Conservation (phyloP, 2,329 filamentous ascomycete species). For the Phoma sp. region DNA sequence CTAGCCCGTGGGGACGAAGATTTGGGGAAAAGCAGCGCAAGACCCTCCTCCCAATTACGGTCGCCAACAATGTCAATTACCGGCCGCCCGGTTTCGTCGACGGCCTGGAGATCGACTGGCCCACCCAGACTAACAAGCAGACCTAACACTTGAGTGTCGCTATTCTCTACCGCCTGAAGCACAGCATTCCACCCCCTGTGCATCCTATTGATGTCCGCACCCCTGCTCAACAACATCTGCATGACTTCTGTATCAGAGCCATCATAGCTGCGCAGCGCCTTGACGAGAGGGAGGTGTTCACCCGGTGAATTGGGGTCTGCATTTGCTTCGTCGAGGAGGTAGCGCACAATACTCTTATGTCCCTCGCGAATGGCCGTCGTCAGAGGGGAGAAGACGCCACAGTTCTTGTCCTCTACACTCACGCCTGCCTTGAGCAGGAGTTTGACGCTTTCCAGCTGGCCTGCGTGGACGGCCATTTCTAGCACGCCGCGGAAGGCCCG, state of each 20-base stretch:
- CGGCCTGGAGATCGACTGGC: slow-evolving; percentile 33
- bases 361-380: slow-evolving; percentile 71
- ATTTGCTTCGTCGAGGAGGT: slow-evolving; percentile 65
- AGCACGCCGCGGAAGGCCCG: slow-evolving; percentile 69
- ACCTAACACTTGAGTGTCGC: slow-evolving; percentile 36
- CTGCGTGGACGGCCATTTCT: slow-evolving; percentile 70
- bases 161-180: slow-evolving; percentile 43
- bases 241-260: slow-evolving; percentile 68
- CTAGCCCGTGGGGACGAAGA: neutral
- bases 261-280: slow-evolving; percentile 66
- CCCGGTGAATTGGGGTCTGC: slow-evolving; percentile 71
- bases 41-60: slow-evolving; percentile 43
- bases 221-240: slow-evolving; percentile 66
- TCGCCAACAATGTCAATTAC: slow-evolving; percentile 43
- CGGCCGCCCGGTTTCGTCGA: slow-evolving; percentile 33
- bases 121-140: slow-evolving; percentile 41
- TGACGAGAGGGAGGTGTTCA: slow-evolving; percentile 75
- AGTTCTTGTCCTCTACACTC: slow-evolving; percentile 73
- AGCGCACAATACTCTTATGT: slow-evolving; percentile 65
- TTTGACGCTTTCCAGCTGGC: slow-evolving; percentile 71
- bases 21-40: slow-evolving; percentile 37
- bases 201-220: slow-evolving; percentile 69
- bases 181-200: slow-evolving; percentile 43
- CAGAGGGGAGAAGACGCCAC: slow-evolving; percentile 72
- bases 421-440: slow-evolving; percentile 69